Evolutionary conservation across 2,329 filamentous ascomycete species (phyloP), one percentile per base, ranked within the genome.

Genomic region (Nakataea oryzae): DNA sequence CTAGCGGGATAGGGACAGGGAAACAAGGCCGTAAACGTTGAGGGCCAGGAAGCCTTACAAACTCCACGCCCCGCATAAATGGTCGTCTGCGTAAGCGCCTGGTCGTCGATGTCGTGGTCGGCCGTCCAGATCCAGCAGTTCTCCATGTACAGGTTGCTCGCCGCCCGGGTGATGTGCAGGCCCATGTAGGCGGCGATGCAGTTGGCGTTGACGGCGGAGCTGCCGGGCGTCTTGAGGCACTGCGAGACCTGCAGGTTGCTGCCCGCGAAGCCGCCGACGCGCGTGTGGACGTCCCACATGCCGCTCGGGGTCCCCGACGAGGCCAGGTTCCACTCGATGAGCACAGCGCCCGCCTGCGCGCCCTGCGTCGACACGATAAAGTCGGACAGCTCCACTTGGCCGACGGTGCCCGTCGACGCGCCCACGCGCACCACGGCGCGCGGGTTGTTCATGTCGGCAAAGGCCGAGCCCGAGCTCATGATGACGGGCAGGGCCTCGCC

Each of bases 261-360:
- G 59, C 88, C 88, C 12, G 82, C 80, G 63, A 83, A 86, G 21
- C 89, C 89, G 66, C 88, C 89, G 61, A 93, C 82, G 69, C 89
- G 84, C 69, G 88, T 84, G 74, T 93, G 89, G 24, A 87, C 84
- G 69, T 92, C 89, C 89, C 89, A 93, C 72, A 87, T 79, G 12
- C 82, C 84, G 26, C 74, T 75, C 3, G 79, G 79, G 47, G 68
- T 70, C 14, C 67, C 69, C 17, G 71, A 64, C 27, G 75, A 78
- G 55, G 76, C 79, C 13, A 92, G 76, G 71, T 92, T 92, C 78
- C 86, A 91, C 71, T 92, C 80, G 62, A 92, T 83, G 12, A 91
- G 75, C 11, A 86, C 79, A 1, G 89, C 89, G 9, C 90, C 89
- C 1, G 84, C 79, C 47, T 86, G 80, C 32, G 85, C 75, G 2